phyloP scores from a whole-genome alignment of 352 stramenopile species.

The Blastocystis hominis region DNA sequence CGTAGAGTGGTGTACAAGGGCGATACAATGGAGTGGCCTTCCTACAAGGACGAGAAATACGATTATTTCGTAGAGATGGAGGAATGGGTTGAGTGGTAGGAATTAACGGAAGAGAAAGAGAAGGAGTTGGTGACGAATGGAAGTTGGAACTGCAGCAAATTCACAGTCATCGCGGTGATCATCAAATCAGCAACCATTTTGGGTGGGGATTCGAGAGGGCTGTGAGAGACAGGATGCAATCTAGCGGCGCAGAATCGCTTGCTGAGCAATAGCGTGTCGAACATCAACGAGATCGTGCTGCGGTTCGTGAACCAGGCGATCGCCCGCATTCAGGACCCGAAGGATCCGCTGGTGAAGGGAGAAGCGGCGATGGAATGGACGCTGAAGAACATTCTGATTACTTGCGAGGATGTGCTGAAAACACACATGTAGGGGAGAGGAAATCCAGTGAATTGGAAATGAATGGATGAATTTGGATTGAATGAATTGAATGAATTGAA shows the following conservation, averaged over 20 bases:
- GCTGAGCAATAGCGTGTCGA: slow-evolving; percentile 40
- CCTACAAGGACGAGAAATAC: slow-evolving; percentile 7
- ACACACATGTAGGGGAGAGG: slow-evolving; percentile 14
- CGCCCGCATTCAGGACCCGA: neutral
- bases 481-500: neutral
- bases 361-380: neutral
- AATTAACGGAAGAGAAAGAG: slow-evolving; percentile 48
- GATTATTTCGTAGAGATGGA: neutral
- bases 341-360: slow-evolving; percentile 1
- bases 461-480: neutral
- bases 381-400: slow-evolving; percentile 42
- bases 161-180: slow-evolving; percentile 24
- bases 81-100: neutral
- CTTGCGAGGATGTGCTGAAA: slow-evolving; percentile 29
- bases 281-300: slow-evolving; percentile 47
- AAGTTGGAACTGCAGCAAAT: slow-evolving; percentile 35
- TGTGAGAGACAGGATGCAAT: neutral
- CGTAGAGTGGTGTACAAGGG: slow-evolving; percentile 24
- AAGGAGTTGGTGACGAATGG: slow-evolving; percentile 32
- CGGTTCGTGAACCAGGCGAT: neutral
- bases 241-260: slow-evolving; percentile 33
- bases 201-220: neutral
- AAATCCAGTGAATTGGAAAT: too few species aligned
- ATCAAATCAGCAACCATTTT: slow-evolving; percentile 42
- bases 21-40: neutral